Conservation (phyloP, 2,329 filamentous ascomycete genomes). For the Colletotrichum spaethianum region DNA sequence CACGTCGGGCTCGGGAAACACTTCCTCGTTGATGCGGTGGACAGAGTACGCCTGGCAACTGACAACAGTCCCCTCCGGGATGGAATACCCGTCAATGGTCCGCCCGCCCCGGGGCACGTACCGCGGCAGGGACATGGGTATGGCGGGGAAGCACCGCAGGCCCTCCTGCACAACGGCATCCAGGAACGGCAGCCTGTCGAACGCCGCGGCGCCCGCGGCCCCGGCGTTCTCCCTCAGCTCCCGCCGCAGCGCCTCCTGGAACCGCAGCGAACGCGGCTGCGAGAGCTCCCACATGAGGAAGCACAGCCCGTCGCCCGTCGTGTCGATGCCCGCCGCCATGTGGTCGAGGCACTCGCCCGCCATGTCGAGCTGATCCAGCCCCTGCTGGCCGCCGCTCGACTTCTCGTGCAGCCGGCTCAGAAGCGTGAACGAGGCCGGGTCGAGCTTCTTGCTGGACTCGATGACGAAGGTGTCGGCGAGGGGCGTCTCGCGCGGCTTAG, state of each 20-base stretch:
- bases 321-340: slow-evolving; percentile 80
- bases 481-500: slow-evolving; percentile 70
- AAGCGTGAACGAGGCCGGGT: slow-evolving; percentile 69
- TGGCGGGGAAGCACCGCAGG: slow-evolving; percentile 73
- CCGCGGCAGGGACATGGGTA: slow-evolving; percentile 77
- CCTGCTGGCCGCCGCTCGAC: slow-evolving; percentile 48
- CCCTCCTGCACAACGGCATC: slow-evolving; percentile 76
- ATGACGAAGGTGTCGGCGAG: slow-evolving; percentile 73
- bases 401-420: slow-evolving; percentile 71
- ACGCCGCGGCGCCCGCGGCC: slow-evolving; percentile 42
- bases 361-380: slow-evolving; percentile 67
- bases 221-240: slow-evolving; percentile 64
- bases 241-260: slow-evolving; percentile 66
- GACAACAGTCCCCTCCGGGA: slow-evolving; percentile 69
- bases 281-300: slow-evolving; percentile 82
- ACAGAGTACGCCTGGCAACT: slow-evolving; percentile 74
- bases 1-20: slow-evolving; percentile 83
- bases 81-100: slow-evolving; percentile 66
- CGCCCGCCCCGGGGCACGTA: slow-evolving; percentile 69
- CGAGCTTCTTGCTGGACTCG: slow-evolving; percentile 60
- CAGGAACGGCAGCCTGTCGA: slow-evolving; percentile 70
- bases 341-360: slow-evolving; percentile 80
- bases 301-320: slow-evolving; percentile 77
- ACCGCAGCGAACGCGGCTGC: slow-evolving; percentile 64
- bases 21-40: slow-evolving; percentile 71